Conservation (phyloP, 2,329 filamentous ascomycete genomes). For the Diplodia mutila region DNA sequence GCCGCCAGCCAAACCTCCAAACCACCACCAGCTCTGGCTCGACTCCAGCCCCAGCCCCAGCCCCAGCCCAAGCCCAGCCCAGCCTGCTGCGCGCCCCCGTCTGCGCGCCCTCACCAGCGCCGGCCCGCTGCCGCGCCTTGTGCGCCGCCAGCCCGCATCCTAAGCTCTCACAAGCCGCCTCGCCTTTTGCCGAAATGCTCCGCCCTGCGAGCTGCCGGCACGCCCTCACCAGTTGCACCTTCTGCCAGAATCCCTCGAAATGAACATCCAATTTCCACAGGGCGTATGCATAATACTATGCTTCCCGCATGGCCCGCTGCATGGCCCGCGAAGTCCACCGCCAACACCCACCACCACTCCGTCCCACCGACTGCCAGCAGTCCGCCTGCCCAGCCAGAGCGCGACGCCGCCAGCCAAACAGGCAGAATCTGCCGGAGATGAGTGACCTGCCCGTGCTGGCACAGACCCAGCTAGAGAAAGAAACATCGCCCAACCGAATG, state of each 20-base stretch:
- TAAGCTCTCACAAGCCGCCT: no score
- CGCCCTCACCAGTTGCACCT: not conserved
- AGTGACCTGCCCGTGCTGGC: constrained; percentile 4
- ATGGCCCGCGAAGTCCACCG: constrained; percentile 7
- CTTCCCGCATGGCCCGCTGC: constrained; percentile 18
- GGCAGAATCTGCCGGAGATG: constrained; percentile 8
- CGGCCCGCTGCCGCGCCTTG: constrained; percentile 10
- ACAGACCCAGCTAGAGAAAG: constrained; percentile 13
- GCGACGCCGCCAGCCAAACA: not conserved
- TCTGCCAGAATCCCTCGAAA: constrained; percentile 23
- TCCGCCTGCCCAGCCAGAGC: not conserved
- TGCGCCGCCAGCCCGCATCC: constrained; percentile 17
- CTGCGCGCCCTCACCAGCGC: constrained; percentile 16
- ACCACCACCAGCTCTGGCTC: not conserved
- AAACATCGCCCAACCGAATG: constrained; percentile 20
- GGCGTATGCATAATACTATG: constrained; percentile 19
- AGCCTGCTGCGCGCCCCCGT: constrained; percentile 16
- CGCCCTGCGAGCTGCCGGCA: no score
- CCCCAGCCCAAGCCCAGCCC: not conserved
- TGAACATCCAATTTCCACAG: constrained; percentile 23
- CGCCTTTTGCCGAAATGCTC: constrained; percentile 6
- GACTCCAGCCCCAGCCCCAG: not conserved
- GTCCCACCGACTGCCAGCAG: not conserved
- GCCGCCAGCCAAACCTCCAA: not conserved
- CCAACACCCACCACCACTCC: not conserved